Evolutionary conservation across 306 rosid genomes (phyloP), one percentile per base, ranked within the genome.

Genomic region (Cucumis melo): DNA sequence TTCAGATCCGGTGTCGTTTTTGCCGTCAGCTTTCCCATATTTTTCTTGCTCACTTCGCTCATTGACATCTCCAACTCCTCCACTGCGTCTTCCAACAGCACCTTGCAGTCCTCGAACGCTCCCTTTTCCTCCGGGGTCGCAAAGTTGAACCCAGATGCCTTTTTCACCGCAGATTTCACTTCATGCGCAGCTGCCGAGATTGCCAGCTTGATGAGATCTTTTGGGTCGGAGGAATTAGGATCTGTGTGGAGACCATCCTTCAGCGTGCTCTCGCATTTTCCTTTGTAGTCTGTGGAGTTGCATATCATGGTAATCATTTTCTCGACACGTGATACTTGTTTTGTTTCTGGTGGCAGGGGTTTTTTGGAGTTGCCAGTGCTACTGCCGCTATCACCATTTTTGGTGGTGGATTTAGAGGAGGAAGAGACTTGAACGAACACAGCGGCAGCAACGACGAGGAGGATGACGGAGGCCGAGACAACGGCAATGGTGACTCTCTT

Each of bases 51-150:
- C 1, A 88, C 64, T 57, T 74, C 73, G 6, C 78, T 70, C 1
- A 81, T 55, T 0, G 97, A 81, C 8, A 77, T 55, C 17, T 29
- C 78, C 1, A 94, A 56, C 44, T 94, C 97, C 0, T 86, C 88
- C 75, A 60, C 73, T 15, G 96, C 96, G 8, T 86, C 87, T 0
- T 56, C 19, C 13, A 94, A 8, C 1, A 94, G 73, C 11, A 13
- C 38, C 80, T 87, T 84, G 73, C 98, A 94, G 62, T 92, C 99
- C 55, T 88, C 99, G 46, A 78, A 89, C 0, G 96, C 97, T 0
- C 79, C 88, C 79, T 86, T 83, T 51, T 88, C 93, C 75, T 84
- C 17, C 0, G 83, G 86, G 3, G 70, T 34, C 0, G 70, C 50
- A 10, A 89, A 90, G 0, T 80, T 82, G 50, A 90, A 8, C 7